Evolutionary conservation across 108 stramenopile genomes (phyloP).

Genomic region (Discostella pseudostelligera): DNA sequence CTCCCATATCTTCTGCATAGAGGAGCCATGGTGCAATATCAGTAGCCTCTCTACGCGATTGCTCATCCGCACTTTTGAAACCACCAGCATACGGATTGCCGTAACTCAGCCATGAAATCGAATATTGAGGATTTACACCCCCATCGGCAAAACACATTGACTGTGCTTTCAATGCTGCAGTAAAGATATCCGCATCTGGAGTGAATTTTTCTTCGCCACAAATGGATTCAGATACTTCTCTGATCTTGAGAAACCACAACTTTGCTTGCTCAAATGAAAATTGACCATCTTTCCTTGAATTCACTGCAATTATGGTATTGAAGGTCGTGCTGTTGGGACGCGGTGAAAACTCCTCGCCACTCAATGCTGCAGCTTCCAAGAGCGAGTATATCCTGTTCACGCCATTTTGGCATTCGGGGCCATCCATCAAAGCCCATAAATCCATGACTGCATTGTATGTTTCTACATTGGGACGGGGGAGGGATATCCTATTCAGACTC

Average conservation of each 20-base stretch:
- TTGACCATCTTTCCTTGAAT: slow-evolving; percentile 21
- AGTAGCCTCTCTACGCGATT: slow-evolving; percentile 43
- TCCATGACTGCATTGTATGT: slow-evolving; percentile 61
- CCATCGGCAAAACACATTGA: slow-evolving; percentile 17
- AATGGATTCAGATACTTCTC: slow-evolving; percentile 22
- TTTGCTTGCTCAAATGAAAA: slow-evolving; percentile 56
- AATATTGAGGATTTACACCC: slow-evolving; percentile 7
- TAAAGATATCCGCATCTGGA: slow-evolving; percentile 55
- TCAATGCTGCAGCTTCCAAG: slow-evolving; percentile 28
- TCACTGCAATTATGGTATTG: slow-evolving; percentile 30
- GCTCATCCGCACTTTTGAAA: slow-evolving; percentile 32
- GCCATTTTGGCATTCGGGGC: slow-evolving; percentile 26
- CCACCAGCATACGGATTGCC: slow-evolving; percentile 37
- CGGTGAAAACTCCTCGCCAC: not conserved
- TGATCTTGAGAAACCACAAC: slow-evolving; percentile 50
- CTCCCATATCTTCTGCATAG: slow-evolving; percentile 44
- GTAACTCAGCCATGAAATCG: slow-evolving; percentile 41
- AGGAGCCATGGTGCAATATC: slow-evolving; percentile 57
- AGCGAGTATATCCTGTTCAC: slow-evolving; percentile 38
- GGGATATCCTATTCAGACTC: slow-evolving; percentile 9
- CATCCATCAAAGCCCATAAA: slow-evolving; percentile 53
- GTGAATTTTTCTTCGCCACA: slow-evolving; percentile 20
- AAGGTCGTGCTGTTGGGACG: slow-evolving; percentile 38
- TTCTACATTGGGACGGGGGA: slow-evolving; percentile 55
- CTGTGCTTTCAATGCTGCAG: slow-evolving; percentile 64